Percentiles rank a stretch among this genome's conserved stretches.
Conservation (phyloP, 139 green algal genomes). For the Chlamydomonas schloesseri region DNA sequence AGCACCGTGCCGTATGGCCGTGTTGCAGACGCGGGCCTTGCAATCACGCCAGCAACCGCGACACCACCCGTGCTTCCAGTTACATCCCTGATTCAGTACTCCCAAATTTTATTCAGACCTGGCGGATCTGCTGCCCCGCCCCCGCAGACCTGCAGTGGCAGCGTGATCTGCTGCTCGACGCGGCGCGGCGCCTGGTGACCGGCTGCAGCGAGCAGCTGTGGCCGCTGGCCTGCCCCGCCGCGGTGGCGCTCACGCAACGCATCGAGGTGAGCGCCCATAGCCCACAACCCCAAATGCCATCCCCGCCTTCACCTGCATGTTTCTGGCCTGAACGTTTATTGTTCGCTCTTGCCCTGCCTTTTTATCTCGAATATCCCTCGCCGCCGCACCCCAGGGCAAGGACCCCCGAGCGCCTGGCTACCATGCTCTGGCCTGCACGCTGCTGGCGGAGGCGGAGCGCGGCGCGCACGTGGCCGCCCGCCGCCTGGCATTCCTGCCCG, state of each 20-base stretch:
- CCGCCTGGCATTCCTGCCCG: constrained; percentile 40
- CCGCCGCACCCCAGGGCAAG: constrained; percentile 1
- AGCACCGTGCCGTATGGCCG: no score
- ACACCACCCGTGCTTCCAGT: no score
- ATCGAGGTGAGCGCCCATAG: constrained; percentile 31
- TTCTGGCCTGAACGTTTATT: no score
- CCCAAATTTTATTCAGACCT: no score
- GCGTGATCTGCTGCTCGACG: constrained; percentile 51
- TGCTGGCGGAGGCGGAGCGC: constrained; percentile 57
- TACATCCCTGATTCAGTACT: no score
- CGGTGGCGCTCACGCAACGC: constrained; percentile 34
- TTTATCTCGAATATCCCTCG: no score
- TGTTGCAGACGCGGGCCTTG: no score
- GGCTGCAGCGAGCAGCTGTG: constrained; percentile 64
- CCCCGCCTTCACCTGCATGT: no score
- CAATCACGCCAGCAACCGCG: no score
- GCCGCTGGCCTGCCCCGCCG: constrained; percentile 48
- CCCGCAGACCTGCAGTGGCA: constrained; percentile 53
- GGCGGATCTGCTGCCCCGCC: no score
- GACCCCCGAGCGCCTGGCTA: constrained; percentile 26
- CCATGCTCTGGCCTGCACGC: constrained; percentile 48
- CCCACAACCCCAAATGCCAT: no score
- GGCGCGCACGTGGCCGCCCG: constrained; percentile 31
- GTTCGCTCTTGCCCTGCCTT: no score
- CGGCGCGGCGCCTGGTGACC: constrained; percentile 46